Conservation (phyloP, 768 basidiomycete genomes). For the Lactarius evosmus region DNA sequence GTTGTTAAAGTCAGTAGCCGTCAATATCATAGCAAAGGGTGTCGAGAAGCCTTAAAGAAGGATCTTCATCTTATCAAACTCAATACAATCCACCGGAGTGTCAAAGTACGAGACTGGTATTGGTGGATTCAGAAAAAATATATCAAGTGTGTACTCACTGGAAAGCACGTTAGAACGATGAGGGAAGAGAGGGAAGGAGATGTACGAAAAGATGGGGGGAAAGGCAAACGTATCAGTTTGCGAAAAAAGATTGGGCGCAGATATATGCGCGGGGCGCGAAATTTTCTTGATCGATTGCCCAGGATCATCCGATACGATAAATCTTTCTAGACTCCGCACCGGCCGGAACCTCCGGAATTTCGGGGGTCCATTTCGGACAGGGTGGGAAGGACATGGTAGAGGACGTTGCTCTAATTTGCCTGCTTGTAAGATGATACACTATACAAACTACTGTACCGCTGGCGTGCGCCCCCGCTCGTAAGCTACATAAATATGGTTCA, state of each 20-base stretch:
- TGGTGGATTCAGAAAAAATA: constrained; percentile 12
- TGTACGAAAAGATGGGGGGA: constrained; percentile 43
- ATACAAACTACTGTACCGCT: constrained; percentile 7
- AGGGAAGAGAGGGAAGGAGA: constrained; percentile 44
- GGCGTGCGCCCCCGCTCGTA: constrained; percentile 11
- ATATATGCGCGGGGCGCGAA: constrained; percentile 32
- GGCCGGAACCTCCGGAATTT: constrained; percentile 16
- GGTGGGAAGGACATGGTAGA: background rate
- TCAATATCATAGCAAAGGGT: background rate
- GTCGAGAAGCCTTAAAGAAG: background rate
- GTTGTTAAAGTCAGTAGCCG: constrained; percentile 18
- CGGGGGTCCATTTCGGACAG: background rate
- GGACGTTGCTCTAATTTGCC: background rate
- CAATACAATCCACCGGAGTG: constrained; percentile 21
- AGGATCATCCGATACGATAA: constrained; percentile 29
- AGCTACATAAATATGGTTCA: constrained; percentile 11
- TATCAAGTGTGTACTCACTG: constrained; percentile 39
- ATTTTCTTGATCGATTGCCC: constrained; percentile 29
- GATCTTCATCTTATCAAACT: constrained; percentile 25
- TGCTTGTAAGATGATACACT: constrained; percentile 11
- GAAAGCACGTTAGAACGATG: constrained; percentile 40
- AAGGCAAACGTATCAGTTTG: constrained; percentile 32
- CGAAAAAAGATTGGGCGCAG: constrained; percentile 34
- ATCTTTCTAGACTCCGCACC: constrained; percentile 21
- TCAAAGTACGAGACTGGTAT: constrained; percentile 8